A percentile compares a stretch with the other conserved stretches of the same genome.
Conservation (phyloP, 2,329 filamentous ascomycete species). For the Colletotrichum incanum region DNA sequence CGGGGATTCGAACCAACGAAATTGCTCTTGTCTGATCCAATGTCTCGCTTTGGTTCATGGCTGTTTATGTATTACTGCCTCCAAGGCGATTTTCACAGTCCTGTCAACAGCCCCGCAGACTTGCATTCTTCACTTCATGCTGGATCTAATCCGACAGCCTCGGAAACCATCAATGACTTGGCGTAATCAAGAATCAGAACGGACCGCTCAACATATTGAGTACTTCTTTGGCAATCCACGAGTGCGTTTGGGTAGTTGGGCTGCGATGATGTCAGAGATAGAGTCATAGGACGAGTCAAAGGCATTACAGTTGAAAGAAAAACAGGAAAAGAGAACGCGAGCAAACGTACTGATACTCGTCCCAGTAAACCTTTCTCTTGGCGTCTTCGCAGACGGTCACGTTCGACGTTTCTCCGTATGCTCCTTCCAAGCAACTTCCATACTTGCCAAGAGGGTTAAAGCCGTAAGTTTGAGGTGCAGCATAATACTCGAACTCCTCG, state of each 20-base stretch:
- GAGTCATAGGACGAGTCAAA: neutral
- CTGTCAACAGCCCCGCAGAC: neutral
- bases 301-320: neutral
- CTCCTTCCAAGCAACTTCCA: slow-evolving; percentile 30
- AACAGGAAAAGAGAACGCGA: neutral
- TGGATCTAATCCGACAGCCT: neutral
- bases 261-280: slow-evolving; percentile 21
- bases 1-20: neutral
- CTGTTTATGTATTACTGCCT: slow-evolving; percentile 4
- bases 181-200: slow-evolving; percentile 3
- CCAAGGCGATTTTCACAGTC: neutral
- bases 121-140: neutral
- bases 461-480: slow-evolving; percentile 20
- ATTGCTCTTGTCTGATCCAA: slow-evolving; percentile 7
- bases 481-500: slow-evolving; percentile 38
- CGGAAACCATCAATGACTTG: neutral
- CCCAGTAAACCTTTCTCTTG: slow-evolving; percentile 34
- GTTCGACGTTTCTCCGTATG: slow-evolving; percentile 33
- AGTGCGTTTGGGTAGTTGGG: slow-evolving; percentile 37
- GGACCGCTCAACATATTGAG: slow-evolving; percentile 23
- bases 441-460: slow-evolving; percentile 33
- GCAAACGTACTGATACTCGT: slow-evolving; percentile 35
- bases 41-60: slow-evolving; percentile 6
- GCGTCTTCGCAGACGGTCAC: slow-evolving; percentile 36
- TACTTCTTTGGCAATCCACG: slow-evolving; percentile 35